These are phyloP conservation scores for Suhomyces bokatorum DNA, from an alignment of 1,139 yeast species.

Conservation along the genomic window DNA sequence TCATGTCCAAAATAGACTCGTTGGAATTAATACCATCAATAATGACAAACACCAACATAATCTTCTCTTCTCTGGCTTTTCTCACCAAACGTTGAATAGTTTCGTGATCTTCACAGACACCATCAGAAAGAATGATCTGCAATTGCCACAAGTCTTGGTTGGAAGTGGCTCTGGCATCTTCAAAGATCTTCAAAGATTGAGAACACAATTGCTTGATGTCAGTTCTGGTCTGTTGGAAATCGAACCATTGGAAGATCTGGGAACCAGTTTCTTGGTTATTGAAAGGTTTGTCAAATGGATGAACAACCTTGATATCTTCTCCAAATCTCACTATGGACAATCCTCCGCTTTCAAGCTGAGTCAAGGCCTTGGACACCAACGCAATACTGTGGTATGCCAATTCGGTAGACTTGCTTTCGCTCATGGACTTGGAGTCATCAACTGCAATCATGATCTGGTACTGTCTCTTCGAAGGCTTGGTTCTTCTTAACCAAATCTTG, in stretches of 20 bases:
- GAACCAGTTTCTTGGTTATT: conserved; percentile 78
- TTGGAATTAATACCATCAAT: conserved; percentile 84
- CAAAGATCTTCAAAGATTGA: conserved; percentile 73
- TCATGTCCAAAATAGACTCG: conserved; percentile 92
- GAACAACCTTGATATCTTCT: conserved; percentile 78
- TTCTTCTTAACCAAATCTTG: conserved; percentile 96
- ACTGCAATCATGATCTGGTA: conserved; percentile 97
- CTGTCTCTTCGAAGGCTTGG: conserved; percentile 95
- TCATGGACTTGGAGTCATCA: conserved; percentile 97
- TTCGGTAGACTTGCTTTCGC: conserved; percentile 85
- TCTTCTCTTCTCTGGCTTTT: conserved; percentile 85
- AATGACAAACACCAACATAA: conserved; percentile 93
- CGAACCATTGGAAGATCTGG: conserved; percentile 81
- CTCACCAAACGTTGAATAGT: conserved; percentile 80
- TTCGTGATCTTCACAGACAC: conserved; percentile 94
- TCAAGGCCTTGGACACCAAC: conserved; percentile 87
- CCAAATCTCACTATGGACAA: conserved; percentile 91
- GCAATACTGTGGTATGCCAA: conserved; percentile 95
- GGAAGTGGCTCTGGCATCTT: conserved; percentile 58
- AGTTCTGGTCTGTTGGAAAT: conserved; percentile 85
- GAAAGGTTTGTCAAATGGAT: conserved; percentile 86
- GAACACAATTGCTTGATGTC: conserved; percentile 75
- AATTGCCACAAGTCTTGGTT: conserved; percentile 85
- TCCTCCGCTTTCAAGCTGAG: conserved; percentile 94
- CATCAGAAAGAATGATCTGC: conserved; percentile 90